phyloP scores from a whole-genome alignment of 345 rosid genomes.

The Pistacia atlantica region DNA sequence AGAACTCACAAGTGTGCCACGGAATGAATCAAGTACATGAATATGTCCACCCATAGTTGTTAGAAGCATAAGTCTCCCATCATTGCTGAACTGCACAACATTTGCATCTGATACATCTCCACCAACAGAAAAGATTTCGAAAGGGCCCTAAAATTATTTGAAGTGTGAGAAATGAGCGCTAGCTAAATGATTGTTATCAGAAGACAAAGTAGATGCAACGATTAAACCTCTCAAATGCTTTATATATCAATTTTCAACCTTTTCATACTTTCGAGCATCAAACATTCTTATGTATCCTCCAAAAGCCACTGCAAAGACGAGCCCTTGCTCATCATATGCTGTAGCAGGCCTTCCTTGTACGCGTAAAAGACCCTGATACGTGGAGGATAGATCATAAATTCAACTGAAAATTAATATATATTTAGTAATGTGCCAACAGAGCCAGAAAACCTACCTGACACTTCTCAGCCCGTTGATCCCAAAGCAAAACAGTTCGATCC shows the following conservation, averaged over 20 bases:
- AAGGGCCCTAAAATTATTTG: conserved; percentile 65
- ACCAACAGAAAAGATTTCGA: conserved; percentile 85
- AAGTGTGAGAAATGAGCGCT: conserved; percentile 20
- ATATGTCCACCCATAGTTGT: conserved; percentile 91
- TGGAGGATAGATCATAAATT: conserved; percentile 14
- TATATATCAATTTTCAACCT: conserved; percentile 47
- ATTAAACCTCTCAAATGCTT: conserved; percentile 6
- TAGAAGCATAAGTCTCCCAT: conserved; percentile 90
- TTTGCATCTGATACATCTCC: conserved; percentile 85
- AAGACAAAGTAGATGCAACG: neutral
- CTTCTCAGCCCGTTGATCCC: conserved; percentile 98
- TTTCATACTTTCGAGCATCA: conserved; percentile 90
- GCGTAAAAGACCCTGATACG: conserved; percentile 61
- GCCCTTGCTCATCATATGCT: conserved; percentile 94
- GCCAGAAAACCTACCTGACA: conserved; percentile 63
- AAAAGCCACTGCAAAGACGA: conserved; percentile 86
- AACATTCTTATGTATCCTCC: conserved; percentile 95
- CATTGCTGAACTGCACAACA: conserved; percentile 87
- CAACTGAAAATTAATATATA: conserved; percentile 8
- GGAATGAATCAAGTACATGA: conserved; percentile 90
- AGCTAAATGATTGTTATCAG: neutral
- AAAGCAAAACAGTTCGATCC: conserved; percentile 93
- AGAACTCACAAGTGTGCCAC: conserved; percentile 77
- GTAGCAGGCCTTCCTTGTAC: conserved; percentile 96
- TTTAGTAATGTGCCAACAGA: neutral